phyloP scores from a whole-genome alignment of 192 early-diverging fungal genomes.

The Piromyces sp. region DNA sequence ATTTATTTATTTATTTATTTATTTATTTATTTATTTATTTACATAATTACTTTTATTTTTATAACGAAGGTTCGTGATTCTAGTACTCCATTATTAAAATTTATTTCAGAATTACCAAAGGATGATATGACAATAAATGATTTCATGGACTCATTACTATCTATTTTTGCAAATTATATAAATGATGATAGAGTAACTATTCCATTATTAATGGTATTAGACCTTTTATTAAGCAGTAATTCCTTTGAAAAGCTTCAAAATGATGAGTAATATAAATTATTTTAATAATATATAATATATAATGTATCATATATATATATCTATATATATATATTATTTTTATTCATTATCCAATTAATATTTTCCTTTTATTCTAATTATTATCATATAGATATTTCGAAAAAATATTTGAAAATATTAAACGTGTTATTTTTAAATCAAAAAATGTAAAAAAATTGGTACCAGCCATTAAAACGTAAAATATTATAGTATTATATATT shows the following conservation, averaged over 20 bases:
- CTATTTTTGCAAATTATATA: background rate
- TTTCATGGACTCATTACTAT: background rate
- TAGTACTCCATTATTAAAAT: conserved; percentile 41
- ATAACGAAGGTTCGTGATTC: conserved; percentile 46
- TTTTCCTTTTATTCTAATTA: background rate
- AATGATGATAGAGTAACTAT: background rate
- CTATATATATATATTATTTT: too few species aligned
- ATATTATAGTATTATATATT: too few species aligned
- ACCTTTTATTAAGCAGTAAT: background rate
- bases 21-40: too few species aligned
- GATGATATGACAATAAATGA: background rate
- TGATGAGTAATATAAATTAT: background rate
- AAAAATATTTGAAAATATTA: background rate
- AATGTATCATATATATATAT: too few species aligned
- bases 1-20: too few species aligned
- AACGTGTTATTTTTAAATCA: background rate
- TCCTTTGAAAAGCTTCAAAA: background rate
- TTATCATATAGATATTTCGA: background rate
- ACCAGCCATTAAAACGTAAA: background rate
- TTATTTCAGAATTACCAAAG: conserved; percentile 23
- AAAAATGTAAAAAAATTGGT: background rate
- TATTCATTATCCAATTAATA: too few species aligned
- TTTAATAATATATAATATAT: too few species aligned
- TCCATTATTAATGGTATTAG: background rate
- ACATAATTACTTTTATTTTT: too few species aligned